Percentiles rank a stretch among this genome's conserved stretches.
Evolutionary conservation across 257 asterid genomes (phyloP).

Genomic region (Capsicum pubescens): DNA sequence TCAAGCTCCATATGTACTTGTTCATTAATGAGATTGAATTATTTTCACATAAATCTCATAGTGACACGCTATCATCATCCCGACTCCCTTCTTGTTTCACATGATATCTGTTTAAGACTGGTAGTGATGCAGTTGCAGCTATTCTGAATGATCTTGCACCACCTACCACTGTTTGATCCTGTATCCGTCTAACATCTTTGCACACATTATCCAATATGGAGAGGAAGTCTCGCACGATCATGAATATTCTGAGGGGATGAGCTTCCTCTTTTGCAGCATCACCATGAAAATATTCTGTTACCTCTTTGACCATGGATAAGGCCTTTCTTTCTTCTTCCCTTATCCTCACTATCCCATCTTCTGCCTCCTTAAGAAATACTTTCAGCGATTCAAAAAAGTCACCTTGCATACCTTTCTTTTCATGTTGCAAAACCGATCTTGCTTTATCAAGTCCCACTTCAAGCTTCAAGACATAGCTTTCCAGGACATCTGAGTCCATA

Average conservation of each 20-base stretch:
- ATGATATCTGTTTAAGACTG: slow-evolving; percentile 71
- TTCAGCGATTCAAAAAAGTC: slow-evolving; percentile 77
- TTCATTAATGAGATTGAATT: slow-evolving; percentile 15
- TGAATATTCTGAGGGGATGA: slow-evolving; percentile 83
- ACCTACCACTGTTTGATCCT: slow-evolving; percentile 70
- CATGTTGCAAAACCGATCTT: slow-evolving; percentile 59
- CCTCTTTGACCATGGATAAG: slow-evolving; percentile 71
- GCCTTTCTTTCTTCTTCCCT: slow-evolving; percentile 71
- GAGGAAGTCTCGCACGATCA: slow-evolving; percentile 90
- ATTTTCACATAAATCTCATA: slow-evolving; percentile 31
- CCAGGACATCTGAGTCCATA: slow-evolving; percentile 94
- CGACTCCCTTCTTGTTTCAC: slow-evolving; percentile 45
- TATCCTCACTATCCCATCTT: slow-evolving; percentile 56
- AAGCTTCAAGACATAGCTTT: slow-evolving; percentile 82
- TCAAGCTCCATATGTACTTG: background rate
- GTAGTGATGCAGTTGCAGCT: slow-evolving; percentile 64
- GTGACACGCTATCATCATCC: slow-evolving; percentile 59
- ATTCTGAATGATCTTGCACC: slow-evolving; percentile 82
- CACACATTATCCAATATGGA: slow-evolving; percentile 78
- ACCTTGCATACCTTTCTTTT: slow-evolving; percentile 56
- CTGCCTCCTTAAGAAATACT: slow-evolving; percentile 69
- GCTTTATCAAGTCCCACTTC: slow-evolving; percentile 85
- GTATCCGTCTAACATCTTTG: slow-evolving; percentile 86
- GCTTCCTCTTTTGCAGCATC: slow-evolving; percentile 95
- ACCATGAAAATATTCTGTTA: slow-evolving; percentile 91